Conservation (phyloP, 177 flowering plant genomes). For the Vitis hybrid region DNA sequence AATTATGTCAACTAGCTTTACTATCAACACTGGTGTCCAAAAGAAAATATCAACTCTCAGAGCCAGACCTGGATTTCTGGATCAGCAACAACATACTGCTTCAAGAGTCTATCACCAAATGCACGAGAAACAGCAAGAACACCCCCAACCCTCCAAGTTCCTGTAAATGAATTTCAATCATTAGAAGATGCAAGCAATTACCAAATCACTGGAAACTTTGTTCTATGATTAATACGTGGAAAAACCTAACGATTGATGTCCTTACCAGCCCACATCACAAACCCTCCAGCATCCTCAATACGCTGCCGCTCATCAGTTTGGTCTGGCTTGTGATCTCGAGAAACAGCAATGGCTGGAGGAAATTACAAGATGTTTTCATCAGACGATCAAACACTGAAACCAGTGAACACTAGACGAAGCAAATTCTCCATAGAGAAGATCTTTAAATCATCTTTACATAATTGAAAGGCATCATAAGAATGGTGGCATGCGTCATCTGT, state of each 20-base stretch:
- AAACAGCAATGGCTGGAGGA: conserved; percentile 81
- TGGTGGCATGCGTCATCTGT: no score
- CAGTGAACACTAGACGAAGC: neutral
- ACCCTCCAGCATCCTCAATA: conserved; percentile 98
- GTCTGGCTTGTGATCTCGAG: conserved; percentile 99
- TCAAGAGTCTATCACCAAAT: conserved; percentile 91
- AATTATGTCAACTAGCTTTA: no score
- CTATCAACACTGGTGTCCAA: no score
- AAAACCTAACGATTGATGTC: neutral
- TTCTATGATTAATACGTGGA: neutral
- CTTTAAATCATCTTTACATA: no score
- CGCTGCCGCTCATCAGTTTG: conserved; percentile 94
- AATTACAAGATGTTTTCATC: conserved; percentile 5
- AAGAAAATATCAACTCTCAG: neutral
- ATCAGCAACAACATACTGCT: conserved; percentile 96
- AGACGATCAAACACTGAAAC: neutral
- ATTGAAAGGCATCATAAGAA: no score
- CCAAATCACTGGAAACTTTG: neutral
- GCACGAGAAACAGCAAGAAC: conserved; percentile 99
- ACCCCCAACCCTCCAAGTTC: conserved; percentile 99
- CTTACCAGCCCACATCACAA: conserved; percentile 99
- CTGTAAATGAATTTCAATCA: conserved; percentile 27
- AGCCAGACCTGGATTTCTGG: conserved; percentile 86
- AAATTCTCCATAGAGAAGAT: neutral
- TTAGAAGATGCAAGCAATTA: neutral